These are phyloP conservation scores for Dovyalis caffra DNA, from an alignment of 345 rosid species.

Conservation along the genomic window DNA sequence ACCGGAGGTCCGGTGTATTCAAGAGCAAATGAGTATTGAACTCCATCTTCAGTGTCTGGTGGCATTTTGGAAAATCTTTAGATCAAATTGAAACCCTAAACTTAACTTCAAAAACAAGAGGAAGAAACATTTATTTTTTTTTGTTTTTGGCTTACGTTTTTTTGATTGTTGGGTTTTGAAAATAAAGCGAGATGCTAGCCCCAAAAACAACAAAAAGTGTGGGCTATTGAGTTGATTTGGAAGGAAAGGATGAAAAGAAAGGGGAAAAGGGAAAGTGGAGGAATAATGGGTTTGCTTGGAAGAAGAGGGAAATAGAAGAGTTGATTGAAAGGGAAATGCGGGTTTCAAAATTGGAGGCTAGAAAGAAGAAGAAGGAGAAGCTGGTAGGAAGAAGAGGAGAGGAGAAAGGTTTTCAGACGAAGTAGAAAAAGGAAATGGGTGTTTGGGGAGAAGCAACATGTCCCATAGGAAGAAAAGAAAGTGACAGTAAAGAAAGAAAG, in stretches of 20 bases:
- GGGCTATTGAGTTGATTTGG: no score
- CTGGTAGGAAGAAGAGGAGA: background rate
- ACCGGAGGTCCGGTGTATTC: slow-evolving; percentile 92
- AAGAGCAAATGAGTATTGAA: slow-evolving; percentile 70
- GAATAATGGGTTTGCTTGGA: slow-evolving; percentile 11
- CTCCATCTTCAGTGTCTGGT: slow-evolving; percentile 40
- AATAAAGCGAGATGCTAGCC: background rate
- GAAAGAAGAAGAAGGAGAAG: background rate
- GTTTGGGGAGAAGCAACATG: slow-evolving; percentile 24
- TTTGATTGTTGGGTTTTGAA: background rate
- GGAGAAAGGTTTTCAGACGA: background rate
- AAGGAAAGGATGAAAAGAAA: background rate
- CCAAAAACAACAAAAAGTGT: no score
- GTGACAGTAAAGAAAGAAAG: slow-evolving; percentile 1
- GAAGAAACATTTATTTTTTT: background rate
- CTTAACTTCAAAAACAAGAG: background rate
- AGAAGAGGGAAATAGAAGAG: slow-evolving; percentile 15
- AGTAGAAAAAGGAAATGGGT: background rate
- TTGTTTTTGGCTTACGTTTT: background rate
- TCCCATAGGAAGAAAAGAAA: background rate
- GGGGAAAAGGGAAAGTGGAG: background rate
- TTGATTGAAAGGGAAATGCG: background rate
- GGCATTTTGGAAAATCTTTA: slow-evolving; percentile 3
- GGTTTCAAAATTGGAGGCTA: background rate
- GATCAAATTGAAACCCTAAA: background rate